Evolutionary conservation across 2,329 filamentous ascomycete species (phyloP).

Genomic region (Aaosphaeria pasadenensis): DNA sequence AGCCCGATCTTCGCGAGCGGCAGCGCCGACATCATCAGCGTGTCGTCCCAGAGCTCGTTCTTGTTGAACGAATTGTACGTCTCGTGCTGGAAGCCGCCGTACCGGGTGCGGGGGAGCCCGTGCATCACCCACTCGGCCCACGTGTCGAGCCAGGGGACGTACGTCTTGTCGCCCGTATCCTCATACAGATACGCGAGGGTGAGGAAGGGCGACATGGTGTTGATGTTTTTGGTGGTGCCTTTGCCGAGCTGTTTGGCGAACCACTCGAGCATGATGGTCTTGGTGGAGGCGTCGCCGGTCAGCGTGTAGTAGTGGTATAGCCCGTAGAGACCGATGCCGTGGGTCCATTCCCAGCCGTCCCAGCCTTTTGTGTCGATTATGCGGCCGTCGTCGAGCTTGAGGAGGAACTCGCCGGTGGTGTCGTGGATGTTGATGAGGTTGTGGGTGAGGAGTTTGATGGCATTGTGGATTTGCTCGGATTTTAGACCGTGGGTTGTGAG

Average conservation of each 20-base stretch:
- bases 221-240: constrained; percentile 81
- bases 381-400: constrained; percentile 68
- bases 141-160: constrained; percentile 72
- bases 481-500: constrained; percentile 40
- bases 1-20: constrained; percentile 77
- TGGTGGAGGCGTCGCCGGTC: constrained; percentile 59
- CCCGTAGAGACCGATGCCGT: constrained; percentile 76
- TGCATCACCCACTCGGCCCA: constrained; percentile 85
- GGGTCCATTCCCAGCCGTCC: constrained; percentile 82
- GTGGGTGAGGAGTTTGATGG: constrained; percentile 65
- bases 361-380: constrained; percentile 83
- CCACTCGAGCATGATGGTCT: constrained; percentile 70
- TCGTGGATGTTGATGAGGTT: constrained; percentile 78
- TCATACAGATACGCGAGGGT: constrained; percentile 78
- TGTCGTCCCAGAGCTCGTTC: constrained; percentile 81
- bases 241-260: constrained; percentile 66
- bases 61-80: constrained; percentile 70
- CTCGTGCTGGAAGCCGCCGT: constrained; percentile 71
- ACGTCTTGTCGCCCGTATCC: constrained; percentile 64
- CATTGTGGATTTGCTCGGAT: constrained; percentile 46
- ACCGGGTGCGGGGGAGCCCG: constrained; percentile 68
- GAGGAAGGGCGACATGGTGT: constrained; percentile 77
- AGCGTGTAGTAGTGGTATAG: constrained; percentile 79
- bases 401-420: constrained; percentile 68
- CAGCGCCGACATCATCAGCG: constrained; percentile 83